Percentiles rank a stretch among this genome's conserved stretches.
phyloP scores from a whole-genome alignment of 257 asterid species.

The Parsonsia alboflavescens region DNA sequence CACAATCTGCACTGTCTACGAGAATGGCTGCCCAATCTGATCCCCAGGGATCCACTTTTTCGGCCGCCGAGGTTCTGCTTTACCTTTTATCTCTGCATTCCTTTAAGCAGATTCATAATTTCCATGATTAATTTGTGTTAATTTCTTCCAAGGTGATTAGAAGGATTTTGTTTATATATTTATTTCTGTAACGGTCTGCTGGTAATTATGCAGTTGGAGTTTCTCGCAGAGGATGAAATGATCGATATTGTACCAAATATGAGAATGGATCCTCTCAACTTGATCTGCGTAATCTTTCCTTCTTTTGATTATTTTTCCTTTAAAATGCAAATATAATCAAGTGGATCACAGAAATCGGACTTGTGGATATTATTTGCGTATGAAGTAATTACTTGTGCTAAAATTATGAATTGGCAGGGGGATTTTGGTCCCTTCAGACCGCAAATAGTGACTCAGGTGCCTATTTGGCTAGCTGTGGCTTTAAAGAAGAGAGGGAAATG shows the following conservation, averaged over 20 bases:
- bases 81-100: background rate
- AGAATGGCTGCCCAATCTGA: slow-evolving; percentile 57
- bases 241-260: slow-evolving; percentile 72
- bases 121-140: background rate
- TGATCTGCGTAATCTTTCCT: slow-evolving; percentile 50
- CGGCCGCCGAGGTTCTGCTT: slow-evolving; percentile 70
- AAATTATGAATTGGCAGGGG: slow-evolving; percentile 44
- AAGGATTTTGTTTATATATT: background rate
- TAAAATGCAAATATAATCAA: background rate
- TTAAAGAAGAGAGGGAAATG: slow-evolving; percentile 95
- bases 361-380: background rate
- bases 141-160: too few species aligned
- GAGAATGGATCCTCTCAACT: slow-evolving; percentile 81
- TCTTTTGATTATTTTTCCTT: background rate
- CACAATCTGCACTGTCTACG: background rate
- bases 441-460: slow-evolving; percentile 66
- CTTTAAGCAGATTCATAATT: background rate
- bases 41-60: slow-evolving; percentile 50
- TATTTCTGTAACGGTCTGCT: background rate
- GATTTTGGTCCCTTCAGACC: slow-evolving; percentile 88
- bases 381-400: slow-evolving; percentile 6
- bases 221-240: slow-evolving; percentile 90
- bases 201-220: slow-evolving; percentile 52
- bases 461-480: slow-evolving; percentile 92
- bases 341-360: background rate